Conservation (phyloP, 768 basidiomycete genomes). For the Mycena olivaceomarginata region DNA sequence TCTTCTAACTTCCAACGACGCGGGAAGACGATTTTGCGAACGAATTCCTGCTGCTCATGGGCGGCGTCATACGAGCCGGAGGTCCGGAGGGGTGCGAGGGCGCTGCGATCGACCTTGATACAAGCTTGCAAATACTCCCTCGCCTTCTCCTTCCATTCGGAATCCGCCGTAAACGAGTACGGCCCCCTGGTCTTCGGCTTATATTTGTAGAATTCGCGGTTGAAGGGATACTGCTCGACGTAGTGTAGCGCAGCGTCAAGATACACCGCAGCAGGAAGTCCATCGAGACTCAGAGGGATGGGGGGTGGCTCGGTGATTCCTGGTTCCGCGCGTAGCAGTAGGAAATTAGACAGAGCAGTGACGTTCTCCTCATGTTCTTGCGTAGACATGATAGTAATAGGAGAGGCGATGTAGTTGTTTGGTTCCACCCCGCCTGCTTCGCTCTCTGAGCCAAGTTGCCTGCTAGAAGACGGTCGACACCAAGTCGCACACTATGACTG, state of each 20-base stretch:
- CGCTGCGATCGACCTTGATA: conserved; percentile 35
- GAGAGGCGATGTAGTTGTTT: no score
- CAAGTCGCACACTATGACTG: no score
- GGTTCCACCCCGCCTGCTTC: no score
- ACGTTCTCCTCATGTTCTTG: conserved; percentile 31
- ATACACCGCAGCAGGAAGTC: conserved; percentile 34
- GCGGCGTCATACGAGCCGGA: conserved; percentile 36
- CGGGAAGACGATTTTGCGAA: conserved; percentile 30
- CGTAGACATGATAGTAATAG: conserved; percentile 23
- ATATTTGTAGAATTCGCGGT: conserved; percentile 39
- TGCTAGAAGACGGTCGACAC: no score
- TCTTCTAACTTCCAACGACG: conserved; percentile 35
- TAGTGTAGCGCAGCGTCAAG: conserved; percentile 36
- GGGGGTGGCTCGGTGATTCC: conserved; percentile 36
- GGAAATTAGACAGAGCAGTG: conserved; percentile 31
- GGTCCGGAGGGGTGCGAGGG: conserved; percentile 29
- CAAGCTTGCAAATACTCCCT: conserved; percentile 32
- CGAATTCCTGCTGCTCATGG: conserved; percentile 33
- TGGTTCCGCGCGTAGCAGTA: conserved; percentile 30
- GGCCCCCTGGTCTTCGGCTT: conserved; percentile 12
- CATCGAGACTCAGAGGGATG: conserved; percentile 37
- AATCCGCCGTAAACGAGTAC: conserved; percentile 29
- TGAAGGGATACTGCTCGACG: conserved; percentile 36
- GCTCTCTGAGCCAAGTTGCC: no score
- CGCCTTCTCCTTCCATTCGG: conserved; percentile 37